Conservation (phyloP, 2,329 filamentous ascomycete genomes). For the Cladophialophora psammophila region DNA sequence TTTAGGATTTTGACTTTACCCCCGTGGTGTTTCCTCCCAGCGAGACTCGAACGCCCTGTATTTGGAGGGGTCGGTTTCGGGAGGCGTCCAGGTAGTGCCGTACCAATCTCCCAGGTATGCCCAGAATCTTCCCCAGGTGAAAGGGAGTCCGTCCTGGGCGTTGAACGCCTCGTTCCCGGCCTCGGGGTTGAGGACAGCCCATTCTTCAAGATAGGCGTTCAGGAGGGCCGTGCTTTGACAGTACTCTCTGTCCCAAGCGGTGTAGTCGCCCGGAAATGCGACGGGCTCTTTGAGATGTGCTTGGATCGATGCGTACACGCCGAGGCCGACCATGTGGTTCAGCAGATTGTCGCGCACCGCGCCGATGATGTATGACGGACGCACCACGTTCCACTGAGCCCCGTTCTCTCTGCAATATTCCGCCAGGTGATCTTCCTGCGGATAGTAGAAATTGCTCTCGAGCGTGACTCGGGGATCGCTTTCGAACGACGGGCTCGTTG, state of each 20-base stretch:
- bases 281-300: too few species aligned
- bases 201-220: slow-evolving; percentile 59
- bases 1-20: too few species aligned
- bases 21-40: too few species aligned
- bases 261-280: too few species aligned
- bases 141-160: slow-evolving; percentile 52
- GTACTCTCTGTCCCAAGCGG: too few species aligned
- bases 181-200: slow-evolving; percentile 53
- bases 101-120: slow-evolving; percentile 56
- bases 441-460: slow-evolving; percentile 60
- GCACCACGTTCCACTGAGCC: slow-evolving; percentile 55
- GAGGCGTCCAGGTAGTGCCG: slow-evolving; percentile 28
- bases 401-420: slow-evolving; percentile 50
- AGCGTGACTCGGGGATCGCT: slow-evolving; percentile 50
- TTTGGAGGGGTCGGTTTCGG: too few species aligned
- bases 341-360: too few species aligned
- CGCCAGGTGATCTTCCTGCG: slow-evolving; percentile 59
- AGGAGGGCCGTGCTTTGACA: slow-evolving; percentile 38
- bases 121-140: slow-evolving; percentile 59
- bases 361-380: slow-evolving; percentile 43
- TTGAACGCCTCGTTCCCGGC: slow-evolving; percentile 59
- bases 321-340: too few species aligned
- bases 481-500: slow-evolving; percentile 54
- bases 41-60: too few species aligned
- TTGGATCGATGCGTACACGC: too few species aligned